Base-by-base conservation (phyloP, 192 early-diverging fungal species). In the Allomyces macrogynus region DNA sequence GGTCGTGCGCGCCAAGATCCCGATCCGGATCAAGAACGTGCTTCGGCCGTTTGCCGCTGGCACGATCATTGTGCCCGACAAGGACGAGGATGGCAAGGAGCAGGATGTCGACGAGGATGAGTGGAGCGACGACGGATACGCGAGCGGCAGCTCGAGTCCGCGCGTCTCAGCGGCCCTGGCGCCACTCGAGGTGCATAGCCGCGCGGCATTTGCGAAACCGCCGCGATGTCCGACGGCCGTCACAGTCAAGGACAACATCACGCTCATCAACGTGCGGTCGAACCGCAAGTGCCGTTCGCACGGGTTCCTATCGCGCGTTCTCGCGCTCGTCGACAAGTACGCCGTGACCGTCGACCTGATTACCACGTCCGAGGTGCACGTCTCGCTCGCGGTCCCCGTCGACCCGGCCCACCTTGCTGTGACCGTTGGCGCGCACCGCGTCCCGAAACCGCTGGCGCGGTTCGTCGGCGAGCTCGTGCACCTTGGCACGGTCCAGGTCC, bases 1-100 rank as follows among this genome's bases (percentile, higher is more conserved):
- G 70, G 92, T 95, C 44, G 97, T 99, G 70, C 87, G 92, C 43
- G 89, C 91, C 22, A 77, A 81, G 54, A 99, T 99, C 70, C 95
- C 95, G 7, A 97, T 99, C 73, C 88, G 95, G 69, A 99, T 99
- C 76, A 99, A 97, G 70, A 99, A 99, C 71, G 92, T 95, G 24
- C 90, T 93, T 71, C 91, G 93, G 63, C 93, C 95, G 8, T 76
- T 70, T 23, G 92, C 91, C 32, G 75, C 78, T 11, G 95, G 95
- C 43, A 98, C 95, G 60, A 81, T 97, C 63, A 93, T 98, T 70
- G 84, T 92, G 67, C 93, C 95, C 14, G 89, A 93, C 57, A 76
- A 79, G 4, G 67, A 40, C 32, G 32, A 40, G 32, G 32, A 40
- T 40, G 32, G 7, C 32, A 40, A 40, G 32, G 32, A 40, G 4